Percentiles rank a stretch among this genome's conserved stretches.
phyloP scores from a whole-genome alignment of 495 filamentous ascomycete species.

The Talaromyces liani region DNA sequence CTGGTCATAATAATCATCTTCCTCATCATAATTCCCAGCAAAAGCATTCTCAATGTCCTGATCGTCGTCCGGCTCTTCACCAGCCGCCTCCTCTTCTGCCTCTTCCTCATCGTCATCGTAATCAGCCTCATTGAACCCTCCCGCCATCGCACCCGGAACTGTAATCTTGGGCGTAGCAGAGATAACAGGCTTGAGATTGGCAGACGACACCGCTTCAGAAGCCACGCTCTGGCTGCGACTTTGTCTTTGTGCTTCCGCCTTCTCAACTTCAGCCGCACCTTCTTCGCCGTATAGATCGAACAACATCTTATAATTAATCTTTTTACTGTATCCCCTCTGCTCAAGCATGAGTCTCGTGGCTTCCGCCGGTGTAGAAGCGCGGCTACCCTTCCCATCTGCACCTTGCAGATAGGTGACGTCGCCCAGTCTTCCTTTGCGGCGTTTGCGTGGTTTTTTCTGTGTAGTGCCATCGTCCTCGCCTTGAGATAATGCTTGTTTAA shows the following conservation, averaged over 20 bases:
- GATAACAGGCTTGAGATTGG: not conserved
- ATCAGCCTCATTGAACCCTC: constrained; percentile 7
- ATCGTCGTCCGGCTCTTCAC: constrained; percentile 3
- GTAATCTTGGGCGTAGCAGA: not conserved
- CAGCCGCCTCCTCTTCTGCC: not conserved
- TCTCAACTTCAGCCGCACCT: constrained; percentile 19
- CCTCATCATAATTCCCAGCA: constrained; percentile 9
- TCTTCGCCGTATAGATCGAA: constrained; percentile 37
- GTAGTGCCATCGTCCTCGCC: constrained; percentile 27
- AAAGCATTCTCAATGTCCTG: constrained; percentile 8
- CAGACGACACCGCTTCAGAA: constrained; percentile 9
- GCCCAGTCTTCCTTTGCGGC: constrained; percentile 40
- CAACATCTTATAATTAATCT: constrained; percentile 75
- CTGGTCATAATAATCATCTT: constrained; percentile 2
- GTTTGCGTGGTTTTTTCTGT: constrained; percentile 32
- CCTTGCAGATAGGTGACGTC: constrained; percentile 44
- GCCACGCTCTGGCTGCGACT: constrained; percentile 30
- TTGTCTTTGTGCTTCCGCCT: constrained; percentile 15
- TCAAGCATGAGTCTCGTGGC: constrained; percentile 69
- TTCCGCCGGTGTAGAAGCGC: constrained; percentile 53
- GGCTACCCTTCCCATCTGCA: constrained; percentile 29
- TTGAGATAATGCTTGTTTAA: constrained; percentile 55
- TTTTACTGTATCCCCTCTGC: constrained; percentile 63
- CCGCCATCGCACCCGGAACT: not conserved
- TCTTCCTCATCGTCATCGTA: constrained; percentile 8